phyloP scores from a whole-genome alignment of 768 basidiomycete species.

The Suillus sp. region DNA sequence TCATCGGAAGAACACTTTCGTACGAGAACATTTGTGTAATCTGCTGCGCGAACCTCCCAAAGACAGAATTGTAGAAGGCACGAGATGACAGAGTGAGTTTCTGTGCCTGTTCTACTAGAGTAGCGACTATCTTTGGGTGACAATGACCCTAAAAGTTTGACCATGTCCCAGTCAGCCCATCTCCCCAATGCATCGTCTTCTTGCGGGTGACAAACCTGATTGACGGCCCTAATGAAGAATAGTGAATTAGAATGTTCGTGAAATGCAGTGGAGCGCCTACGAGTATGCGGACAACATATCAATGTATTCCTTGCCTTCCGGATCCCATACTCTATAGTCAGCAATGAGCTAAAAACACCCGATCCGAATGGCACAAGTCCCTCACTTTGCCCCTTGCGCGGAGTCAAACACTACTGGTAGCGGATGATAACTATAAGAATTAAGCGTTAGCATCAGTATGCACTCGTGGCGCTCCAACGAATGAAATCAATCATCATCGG shows the following conservation, averaged over 20 bases:
- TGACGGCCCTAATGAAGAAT: slow-evolving; percentile 64
- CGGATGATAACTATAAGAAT: slow-evolving; percentile 84
- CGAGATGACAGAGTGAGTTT: slow-evolving; percentile 92
- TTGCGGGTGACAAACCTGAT: slow-evolving; percentile 59
- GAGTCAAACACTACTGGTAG: slow-evolving; percentile 92
- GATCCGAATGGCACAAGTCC: slow-evolving; percentile 38
- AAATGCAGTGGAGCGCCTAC: slow-evolving; percentile 47
- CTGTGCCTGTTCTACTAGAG: slow-evolving; percentile 83
- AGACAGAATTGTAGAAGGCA: slow-evolving; percentile 93
- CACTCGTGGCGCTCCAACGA: slow-evolving; percentile 26
- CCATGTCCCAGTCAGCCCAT: slow-evolving; percentile 14
- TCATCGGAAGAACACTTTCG: slow-evolving; percentile 98
- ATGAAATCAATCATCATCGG: slow-evolving; percentile 23
- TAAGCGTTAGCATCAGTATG: slow-evolving; percentile 39
- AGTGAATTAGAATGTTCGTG: slow-evolving; percentile 12
- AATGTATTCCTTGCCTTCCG: slow-evolving; percentile 93
- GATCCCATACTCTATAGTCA: slow-evolving; percentile 77
- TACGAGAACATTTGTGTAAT: slow-evolving; percentile 85
- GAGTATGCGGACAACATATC: slow-evolving; percentile 99
- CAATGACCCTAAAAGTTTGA: slow-evolving; percentile 70
- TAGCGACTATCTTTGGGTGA: slow-evolving; percentile 82
- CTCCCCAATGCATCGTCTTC: slow-evolving; percentile 3
- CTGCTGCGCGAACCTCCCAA: slow-evolving; percentile 87
- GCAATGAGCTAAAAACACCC: slow-evolving; percentile 13
- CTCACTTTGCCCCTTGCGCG: slow-evolving; percentile 88